Base-by-base conservation (phyloP, 2,329 filamentous ascomycete genomes). In the Emericellopsis atlantica region DNA sequence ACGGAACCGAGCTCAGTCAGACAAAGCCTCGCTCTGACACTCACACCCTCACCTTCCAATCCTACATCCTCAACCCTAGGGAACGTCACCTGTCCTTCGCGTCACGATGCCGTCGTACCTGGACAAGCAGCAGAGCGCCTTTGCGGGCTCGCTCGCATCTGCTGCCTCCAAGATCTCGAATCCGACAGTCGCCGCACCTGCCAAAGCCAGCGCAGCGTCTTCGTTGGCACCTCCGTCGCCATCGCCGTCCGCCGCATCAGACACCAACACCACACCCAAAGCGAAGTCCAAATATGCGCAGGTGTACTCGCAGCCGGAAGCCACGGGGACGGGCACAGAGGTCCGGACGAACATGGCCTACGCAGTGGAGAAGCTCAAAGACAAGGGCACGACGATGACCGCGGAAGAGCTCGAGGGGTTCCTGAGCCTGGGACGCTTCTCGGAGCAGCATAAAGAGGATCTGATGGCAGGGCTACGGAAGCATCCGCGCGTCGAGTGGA, bases 281-380 rank as follows among this genome's bases (percentile, higher is more conserved):
- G 73, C 73, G 42, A 79, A 78, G 57, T 69, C 69, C 45, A 79
- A 81, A 61, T 69, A 73, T 52, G 73, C 76, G 48, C 69, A 84
- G 40, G 57, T 58, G 35, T 90, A 80, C 62, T 89, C 84, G 42
- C 85, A 89, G 63, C 84, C 84, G 16, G 73, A 75, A 48, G 79
- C 81, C 53, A 85, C 79, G 14, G 82, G 81, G 54, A 84, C 81
- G 40, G 87, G 88, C 49, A 72, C 72, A 45, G 82, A 90, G 59
- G 79, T 92, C 58, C 81, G 87, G 67, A 93, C 88, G 11, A 85
- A 94, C 59, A 81, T 95, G 56, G 76, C 83, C 43, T 95, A 88
- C 62, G 86, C 87, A 16, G 80, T 94, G 56, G 79, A 89, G 46
- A 85, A 87, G 57, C 76, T 95, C 44, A 81, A 81, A 63, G 76